Evolutionary conservation across 371 early-diverging fungal species (phyloP).

Genomic region (Apophysomyces ossiformis): DNA sequence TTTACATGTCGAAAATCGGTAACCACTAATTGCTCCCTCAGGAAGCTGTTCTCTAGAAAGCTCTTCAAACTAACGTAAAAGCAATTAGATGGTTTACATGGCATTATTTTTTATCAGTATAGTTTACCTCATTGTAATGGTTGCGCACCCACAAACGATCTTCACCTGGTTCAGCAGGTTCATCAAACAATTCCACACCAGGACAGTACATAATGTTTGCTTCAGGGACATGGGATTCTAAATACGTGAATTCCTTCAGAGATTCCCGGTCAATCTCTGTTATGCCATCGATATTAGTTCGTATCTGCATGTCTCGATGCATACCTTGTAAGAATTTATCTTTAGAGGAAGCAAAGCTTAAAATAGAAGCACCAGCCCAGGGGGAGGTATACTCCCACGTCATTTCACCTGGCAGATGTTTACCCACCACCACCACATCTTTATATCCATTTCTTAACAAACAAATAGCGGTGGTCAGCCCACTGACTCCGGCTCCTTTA

Average conservation of each 20-base stretch:
- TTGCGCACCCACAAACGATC: slow-evolving; percentile 40
- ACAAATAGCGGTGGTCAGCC: slow-evolving; percentile 70
- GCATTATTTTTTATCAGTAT: not conserved
- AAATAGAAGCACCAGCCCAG: slow-evolving; percentile 69
- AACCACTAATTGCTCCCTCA: slow-evolving; percentile 27
- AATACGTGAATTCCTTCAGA: slow-evolving; percentile 36
- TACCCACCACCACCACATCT: slow-evolving; percentile 62
- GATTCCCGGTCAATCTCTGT: slow-evolving; percentile 40
- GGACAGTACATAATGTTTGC: slow-evolving; percentile 36
- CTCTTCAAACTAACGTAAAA: slow-evolving; percentile 20
- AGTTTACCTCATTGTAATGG: slow-evolving; percentile 35
- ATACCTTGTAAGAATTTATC: slow-evolving; percentile 42
- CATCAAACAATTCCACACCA: slow-evolving; percentile 29
- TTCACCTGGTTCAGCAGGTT: slow-evolving; percentile 24
- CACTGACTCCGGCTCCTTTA: slow-evolving; percentile 81
- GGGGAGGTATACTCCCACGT: slow-evolving; percentile 71
- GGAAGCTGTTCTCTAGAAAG: slow-evolving; percentile 31
- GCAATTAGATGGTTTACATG: not conserved
- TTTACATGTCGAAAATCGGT: slow-evolving; percentile 40
- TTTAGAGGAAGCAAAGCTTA: slow-evolving; percentile 31
- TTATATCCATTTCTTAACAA: slow-evolving; percentile 57
- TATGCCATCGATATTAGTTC: not conserved
- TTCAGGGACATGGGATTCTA: slow-evolving; percentile 39
- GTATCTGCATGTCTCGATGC: no score
- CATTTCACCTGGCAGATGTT: slow-evolving; percentile 61